A percentile compares a stretch with the other conserved stretches of the same genome.
Conservation (phyloP, 192 early-diverging fungal genomes). For the Podila minutissima region DNA sequence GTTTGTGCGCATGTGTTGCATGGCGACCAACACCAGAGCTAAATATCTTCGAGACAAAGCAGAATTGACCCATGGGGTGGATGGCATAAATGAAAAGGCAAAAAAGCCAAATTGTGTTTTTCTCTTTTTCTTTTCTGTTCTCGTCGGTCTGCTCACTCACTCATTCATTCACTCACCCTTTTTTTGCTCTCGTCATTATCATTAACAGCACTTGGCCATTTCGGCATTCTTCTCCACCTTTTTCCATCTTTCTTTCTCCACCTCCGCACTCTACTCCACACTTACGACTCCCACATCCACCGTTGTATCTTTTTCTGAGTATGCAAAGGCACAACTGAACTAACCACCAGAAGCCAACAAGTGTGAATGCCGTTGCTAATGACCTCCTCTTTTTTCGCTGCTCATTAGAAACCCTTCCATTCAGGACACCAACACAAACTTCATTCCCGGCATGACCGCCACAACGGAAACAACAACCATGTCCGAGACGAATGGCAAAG, state of each 20-base stretch:
- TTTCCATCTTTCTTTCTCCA: conserved; percentile 4
- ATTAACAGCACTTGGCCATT: not conserved
- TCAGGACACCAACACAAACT: not conserved
- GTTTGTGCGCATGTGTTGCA: no score
- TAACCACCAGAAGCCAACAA: no score
- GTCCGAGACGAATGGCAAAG: not conserved
- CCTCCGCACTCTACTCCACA: not conserved
- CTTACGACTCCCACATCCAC: not conserved
- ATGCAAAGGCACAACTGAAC: no score
- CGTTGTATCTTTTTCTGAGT: no score
- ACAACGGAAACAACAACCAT: not conserved
- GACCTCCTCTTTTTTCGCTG: not conserved
- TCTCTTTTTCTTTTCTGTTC: no score
- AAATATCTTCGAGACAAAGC: no score
- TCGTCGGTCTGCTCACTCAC: no score
- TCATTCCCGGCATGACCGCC: not conserved
- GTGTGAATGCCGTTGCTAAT: no score
- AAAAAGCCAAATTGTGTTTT: no score
- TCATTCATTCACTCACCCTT: not conserved
- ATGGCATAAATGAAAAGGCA: no score
- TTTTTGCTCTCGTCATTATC: not conserved
- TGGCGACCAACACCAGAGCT: no score
- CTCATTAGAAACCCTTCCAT: not conserved
- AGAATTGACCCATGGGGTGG: no score
- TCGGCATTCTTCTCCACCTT: not conserved